A percentile compares a stretch with the other conserved stretches of the same genome.
Conservation (phyloP, 345 rosid genomes). For the Eucalyptus fibrosa region DNA sequence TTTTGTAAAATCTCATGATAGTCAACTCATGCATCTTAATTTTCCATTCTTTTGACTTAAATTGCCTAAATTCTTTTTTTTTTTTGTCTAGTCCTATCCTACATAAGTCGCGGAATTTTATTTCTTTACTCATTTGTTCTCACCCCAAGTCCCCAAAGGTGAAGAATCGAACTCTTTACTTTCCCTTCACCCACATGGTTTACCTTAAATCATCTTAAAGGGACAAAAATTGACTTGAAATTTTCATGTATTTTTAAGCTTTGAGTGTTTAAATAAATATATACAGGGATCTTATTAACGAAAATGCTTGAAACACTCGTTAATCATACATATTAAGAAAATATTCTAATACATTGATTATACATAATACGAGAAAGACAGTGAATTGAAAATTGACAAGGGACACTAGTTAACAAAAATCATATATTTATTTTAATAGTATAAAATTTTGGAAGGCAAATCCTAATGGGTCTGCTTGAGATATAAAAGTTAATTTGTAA, state of each 20-base stretch:
- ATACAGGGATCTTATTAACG: background rate
- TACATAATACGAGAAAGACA: background rate
- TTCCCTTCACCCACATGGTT: too few relatives aligned
- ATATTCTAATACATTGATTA: too few relatives aligned
- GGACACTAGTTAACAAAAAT: background rate
- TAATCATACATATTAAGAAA: too few relatives aligned
- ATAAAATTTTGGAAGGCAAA: background rate
- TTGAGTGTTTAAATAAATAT: background rate
- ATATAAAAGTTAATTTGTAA: background rate
- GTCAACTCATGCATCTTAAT: background rate
- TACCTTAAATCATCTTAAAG: too few relatives aligned
- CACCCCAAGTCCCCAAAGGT: fast-evolving
- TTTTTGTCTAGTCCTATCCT: too few relatives aligned
- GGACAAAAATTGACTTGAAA: background rate
- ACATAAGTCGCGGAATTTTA: fast-evolving
- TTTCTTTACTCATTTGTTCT: fast-evolving
- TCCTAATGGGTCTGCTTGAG: background rate
- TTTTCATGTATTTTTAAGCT: too few relatives aligned
- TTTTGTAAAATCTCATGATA: background rate
- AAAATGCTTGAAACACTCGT: background rate
- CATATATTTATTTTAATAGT: too few relatives aligned
- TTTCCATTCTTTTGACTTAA: background rate
- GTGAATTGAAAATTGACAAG: background rate
- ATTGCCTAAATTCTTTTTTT: background rate
- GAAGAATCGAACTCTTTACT: too few relatives aligned